Conservation (phyloP, 2,329 filamentous ascomycete species). For the Claviceps sp. region DNA sequence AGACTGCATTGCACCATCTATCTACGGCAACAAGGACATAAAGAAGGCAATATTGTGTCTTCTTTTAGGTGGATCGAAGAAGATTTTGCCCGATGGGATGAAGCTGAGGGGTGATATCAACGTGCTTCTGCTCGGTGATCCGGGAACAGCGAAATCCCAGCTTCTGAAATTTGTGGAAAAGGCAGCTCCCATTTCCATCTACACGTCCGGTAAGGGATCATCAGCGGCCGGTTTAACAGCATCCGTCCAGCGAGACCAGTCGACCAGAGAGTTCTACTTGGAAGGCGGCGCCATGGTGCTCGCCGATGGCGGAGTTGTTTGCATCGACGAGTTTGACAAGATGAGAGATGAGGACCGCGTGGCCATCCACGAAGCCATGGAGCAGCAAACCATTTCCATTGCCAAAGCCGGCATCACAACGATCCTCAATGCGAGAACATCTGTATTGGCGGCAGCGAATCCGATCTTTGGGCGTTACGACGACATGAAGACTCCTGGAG, state of each 20-base stretch:
- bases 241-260: constrained; percentile 85
- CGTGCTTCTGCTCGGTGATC: constrained; percentile 88
- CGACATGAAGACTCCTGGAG: constrained; percentile 91
- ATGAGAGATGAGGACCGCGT: constrained; percentile 98
- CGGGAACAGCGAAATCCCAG: constrained; percentile 96
- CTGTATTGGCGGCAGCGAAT: constrained; percentile 89
- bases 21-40: constrained; percentile 91
- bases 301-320: constrained; percentile 90
- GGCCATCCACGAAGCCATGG: constrained; percentile 98
- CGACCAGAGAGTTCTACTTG: constrained; percentile 90
- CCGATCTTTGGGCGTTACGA: constrained; percentile 97
- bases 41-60: constrained; percentile 96
- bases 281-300: constrained; percentile 98
- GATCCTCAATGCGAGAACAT: constrained; percentile 90
- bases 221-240: constrained; percentile 95
- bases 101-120: constrained; percentile 96
- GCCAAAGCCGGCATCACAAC: constrained; percentile 98
- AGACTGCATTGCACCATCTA: constrained; percentile 88
- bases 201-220: constrained; percentile 96
- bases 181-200: constrained; percentile 90
- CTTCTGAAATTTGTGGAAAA: constrained; percentile 95
- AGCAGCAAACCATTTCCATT: constrained; percentile 98
- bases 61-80: constrained; percentile 89
- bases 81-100: constrained; percentile 96
- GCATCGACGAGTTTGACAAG: constrained; percentile 99